phyloP scores from a whole-genome alignment of 345 rosid species.

The Eucalyptus camaldulensis region DNA sequence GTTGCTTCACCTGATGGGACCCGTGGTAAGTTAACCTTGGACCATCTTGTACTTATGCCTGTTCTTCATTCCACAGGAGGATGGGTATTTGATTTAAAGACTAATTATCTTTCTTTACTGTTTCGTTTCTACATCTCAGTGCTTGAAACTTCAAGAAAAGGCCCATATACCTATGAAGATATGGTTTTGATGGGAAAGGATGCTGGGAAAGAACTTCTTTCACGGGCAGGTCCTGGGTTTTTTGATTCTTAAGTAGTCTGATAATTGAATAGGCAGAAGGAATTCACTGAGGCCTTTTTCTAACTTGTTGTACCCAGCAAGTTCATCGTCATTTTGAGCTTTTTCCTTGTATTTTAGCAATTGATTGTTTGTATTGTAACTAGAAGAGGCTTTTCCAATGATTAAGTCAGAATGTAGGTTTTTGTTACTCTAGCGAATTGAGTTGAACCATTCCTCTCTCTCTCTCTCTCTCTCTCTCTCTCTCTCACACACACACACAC shows the following conservation, averaged over 20 bases:
- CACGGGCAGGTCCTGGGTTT: conserved; percentile 78
- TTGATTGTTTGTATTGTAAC: not conserved
- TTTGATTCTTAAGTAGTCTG: conserved; percentile 28
- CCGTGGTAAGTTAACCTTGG: conserved; percentile 29
- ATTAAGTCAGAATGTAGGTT: not conserved
- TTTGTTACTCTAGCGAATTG: not conserved
- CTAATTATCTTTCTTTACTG: not conserved
- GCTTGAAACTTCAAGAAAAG: conserved; percentile 85
- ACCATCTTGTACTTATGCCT: not conserved
- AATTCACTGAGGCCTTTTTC: not conserved
- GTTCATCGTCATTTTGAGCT: not conserved
- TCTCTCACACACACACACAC: too few relatives aligned
- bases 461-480: not conserved
- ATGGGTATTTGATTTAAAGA: not conserved
- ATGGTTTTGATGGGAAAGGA: conserved; percentile 86
- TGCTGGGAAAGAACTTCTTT: conserved; percentile 89
- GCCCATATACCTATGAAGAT: conserved; percentile 49
- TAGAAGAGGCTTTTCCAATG: not conserved
- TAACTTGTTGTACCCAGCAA: not conserved
- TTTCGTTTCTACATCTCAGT: conserved; percentile 32
- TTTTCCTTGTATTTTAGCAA: not conserved
- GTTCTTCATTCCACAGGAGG: not conserved
- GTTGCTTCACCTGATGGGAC: conserved; percentile 96
- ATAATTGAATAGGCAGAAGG: not conserved
- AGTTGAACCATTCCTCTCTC: not conserved